phyloP scores from a whole-genome alignment of 805 yeast species.

The Nakazawaea holstii region DNA sequence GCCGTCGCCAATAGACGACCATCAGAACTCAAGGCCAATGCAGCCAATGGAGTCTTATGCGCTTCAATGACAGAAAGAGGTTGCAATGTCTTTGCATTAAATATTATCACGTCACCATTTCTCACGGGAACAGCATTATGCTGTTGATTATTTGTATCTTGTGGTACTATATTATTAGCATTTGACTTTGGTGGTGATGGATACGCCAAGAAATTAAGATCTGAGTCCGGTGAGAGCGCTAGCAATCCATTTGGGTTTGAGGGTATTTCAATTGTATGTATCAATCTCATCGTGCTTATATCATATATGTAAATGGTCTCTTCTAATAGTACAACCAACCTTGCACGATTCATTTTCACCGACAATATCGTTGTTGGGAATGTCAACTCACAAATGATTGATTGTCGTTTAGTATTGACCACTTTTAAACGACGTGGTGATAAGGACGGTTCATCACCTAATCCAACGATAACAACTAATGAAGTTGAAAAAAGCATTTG shows the following conservation, averaged over 20 bases:
- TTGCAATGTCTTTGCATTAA: slow-evolving; percentile 69
- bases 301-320: slow-evolving; percentile 89
- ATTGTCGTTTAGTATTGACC: slow-evolving; percentile 66
- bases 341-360: slow-evolving; percentile 74
- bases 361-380: slow-evolving; percentile 78
- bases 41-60: slow-evolving; percentile 75
- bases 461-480: slow-evolving; percentile 76
- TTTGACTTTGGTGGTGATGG: slow-evolving; percentile 67
- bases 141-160: not conserved
- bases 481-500: slow-evolving; percentile 92
- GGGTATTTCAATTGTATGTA: slow-evolving; percentile 67
- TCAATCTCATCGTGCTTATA: slow-evolving; percentile 78
- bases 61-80: slow-evolving; percentile 88
- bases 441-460: slow-evolving; percentile 66
- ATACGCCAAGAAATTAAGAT: slow-evolving; percentile 56
- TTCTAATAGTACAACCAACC: slow-evolving; percentile 75
- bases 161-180: not conserved
- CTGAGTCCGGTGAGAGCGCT: slow-evolving; percentile 51
- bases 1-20: slow-evolving; percentile 89
- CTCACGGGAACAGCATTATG: slow-evolving; percentile 17
- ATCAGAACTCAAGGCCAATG: slow-evolving; percentile 64
- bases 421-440: slow-evolving; percentile 84
- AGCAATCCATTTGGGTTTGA: slow-evolving; percentile 56
- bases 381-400: slow-evolving; percentile 81
- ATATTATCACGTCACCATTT: slow-evolving; percentile 76